Base-by-base conservation (phyloP, 108 stramenopile species). In the Nitzschia palea region DNA sequence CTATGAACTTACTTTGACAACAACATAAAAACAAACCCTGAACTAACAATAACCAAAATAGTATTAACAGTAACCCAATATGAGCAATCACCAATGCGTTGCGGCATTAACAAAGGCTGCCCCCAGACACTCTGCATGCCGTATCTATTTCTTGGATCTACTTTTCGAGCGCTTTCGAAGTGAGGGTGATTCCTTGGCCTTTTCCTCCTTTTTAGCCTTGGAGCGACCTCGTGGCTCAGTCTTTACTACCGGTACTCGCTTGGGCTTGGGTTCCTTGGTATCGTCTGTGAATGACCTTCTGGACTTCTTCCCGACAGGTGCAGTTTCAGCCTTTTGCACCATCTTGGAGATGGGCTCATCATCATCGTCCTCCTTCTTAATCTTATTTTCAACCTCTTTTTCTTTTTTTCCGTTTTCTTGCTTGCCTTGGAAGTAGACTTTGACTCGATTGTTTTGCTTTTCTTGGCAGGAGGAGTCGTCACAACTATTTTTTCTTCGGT, bases 321-420 rank as follows among this genome's bases (percentile, higher is more conserved):
- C 9, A 37, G 51, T 34, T 27, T 33, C 48, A 27, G 20, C 55
- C 55, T 70, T 70, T 22, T 44, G 30, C n/a, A 61, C 58, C 62
- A 72, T 45, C 23, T 61, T 62, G 3, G 62, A 62, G 30, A 72
- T 55, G 20, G 71, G 71, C 31, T 72, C 71, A 22, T 73, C 65
- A 35, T 73, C 72, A 26, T 52, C 50, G 12, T 65, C 72, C 8
- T 59, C 65, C 29, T 50, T 44, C 36, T 28, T 29, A 4, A 40
- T 61, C 6, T 28, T 6, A 37, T 44, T 42, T 2, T 9, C 42
- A 15, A 22, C 2, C 3, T 15, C 40, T 50, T 72, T 56, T 43
- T 73, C 31, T 54, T 56, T 44, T 42, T 45, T 48, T 55, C 44
- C 3, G 53, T 30, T 17, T 34, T n/a, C n/a, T n/a, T n/a, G n/a